These are phyloP conservation scores for Euphrasia arctica DNA, from an alignment of 305 asterid genomes.

Conservation along the genomic window DNA sequence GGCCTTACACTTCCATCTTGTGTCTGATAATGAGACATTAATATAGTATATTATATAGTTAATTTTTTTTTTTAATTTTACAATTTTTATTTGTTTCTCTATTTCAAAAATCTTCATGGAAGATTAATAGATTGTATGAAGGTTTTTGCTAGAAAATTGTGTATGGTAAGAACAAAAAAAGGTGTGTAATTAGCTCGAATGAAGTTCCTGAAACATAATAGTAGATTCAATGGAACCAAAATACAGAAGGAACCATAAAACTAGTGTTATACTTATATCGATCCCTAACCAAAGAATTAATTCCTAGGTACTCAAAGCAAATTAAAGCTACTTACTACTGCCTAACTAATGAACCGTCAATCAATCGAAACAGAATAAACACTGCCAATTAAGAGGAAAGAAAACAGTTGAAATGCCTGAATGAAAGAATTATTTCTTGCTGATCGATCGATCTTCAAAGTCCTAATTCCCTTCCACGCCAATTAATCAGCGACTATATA, in stretches of 20 bases:
- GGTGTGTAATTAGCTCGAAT: no score
- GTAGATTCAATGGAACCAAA: not conserved
- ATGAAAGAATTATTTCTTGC: not conserved
- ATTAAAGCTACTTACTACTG: not conserved
- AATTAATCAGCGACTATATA: no score
- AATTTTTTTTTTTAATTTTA: not conserved
- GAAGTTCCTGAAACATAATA: no score
- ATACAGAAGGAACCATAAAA: not conserved
- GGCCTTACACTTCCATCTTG: conserved; percentile 91
- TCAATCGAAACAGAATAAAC: not conserved
- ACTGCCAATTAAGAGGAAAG: no score
- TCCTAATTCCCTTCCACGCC: no score
- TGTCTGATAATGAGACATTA: conserved; percentile 29
- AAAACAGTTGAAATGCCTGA: not conserved
- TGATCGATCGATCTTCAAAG: no score
- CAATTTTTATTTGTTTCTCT: not conserved
- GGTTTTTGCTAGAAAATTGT: not conserved
- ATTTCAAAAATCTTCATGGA: conserved; percentile 11
- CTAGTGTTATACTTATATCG: no score
- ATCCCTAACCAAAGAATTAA: conserved; percentile 4
- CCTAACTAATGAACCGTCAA: not conserved
- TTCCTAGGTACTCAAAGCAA: conserved; percentile 4
- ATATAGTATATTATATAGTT: not conserved
- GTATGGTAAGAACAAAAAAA: not conserved
- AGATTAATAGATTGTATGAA: not conserved